Base-by-base conservation (phyloP, 148 eudicot species). In the Tetragonia tetragonoides region DNA sequence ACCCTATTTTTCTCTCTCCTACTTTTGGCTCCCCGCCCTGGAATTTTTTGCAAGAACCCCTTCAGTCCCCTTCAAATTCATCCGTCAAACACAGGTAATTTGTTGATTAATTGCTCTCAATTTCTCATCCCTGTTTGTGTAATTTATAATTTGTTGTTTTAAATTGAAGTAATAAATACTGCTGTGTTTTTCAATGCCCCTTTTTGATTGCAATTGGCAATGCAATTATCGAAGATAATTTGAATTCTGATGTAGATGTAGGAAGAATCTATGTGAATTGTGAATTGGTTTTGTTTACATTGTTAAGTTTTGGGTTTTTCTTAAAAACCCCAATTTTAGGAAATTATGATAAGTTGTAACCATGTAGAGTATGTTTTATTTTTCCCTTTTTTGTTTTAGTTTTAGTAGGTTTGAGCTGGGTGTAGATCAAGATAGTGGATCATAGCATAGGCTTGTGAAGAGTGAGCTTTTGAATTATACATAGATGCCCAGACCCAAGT, bases 391-490 rank as follows among this genome's bases (percentile, higher is more conserved):
- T 44, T 21, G 74, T 39, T 49, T 71, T 44, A 17, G 15, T 71
- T 71, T 51, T 51, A 51, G 61, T 51, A 23, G 74, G n/a, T 51
- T 28, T 28, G 60, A 71, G 60, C 61, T 78, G 17, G 44, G 49
- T 8, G 9, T 71, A 42, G 65, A 7, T 77, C 23, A 69, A 56
- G 44, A 21, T 77, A 23, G 10, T 41, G 73, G 74, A 18, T 42
- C 62, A 69, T 14, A 41, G 66, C 34, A 28, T 28, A 28, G 34
- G 21, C 60, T 3, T 56, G 60, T 56, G 60, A 56, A 56, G n/a
- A 7, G 20, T 56, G 72, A 21, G 8, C 1, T 21, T 69, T 69
- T n/a, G 56, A 69, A 44, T 21, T 42, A 9, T 68, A 10, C 44
- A 15, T 69, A 7, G 38, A 49, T 49, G 53, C 53, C 53, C 53